Conservation (phyloP, 2,329 filamentous ascomycete genomes). For the Tothia fuscella region DNA sequence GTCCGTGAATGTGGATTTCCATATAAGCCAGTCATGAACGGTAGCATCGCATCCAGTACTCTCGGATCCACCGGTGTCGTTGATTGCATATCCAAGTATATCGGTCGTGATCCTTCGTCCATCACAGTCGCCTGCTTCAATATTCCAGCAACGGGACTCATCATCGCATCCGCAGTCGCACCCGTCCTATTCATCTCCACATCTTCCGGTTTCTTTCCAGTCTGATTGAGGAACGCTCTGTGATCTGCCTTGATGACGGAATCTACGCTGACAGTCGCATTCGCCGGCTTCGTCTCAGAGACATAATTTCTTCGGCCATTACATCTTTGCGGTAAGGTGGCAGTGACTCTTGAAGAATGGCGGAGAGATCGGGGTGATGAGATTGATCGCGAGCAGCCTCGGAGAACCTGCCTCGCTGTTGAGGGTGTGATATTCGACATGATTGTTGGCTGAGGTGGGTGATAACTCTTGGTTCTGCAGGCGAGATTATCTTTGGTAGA, state of each 20-base stretch:
- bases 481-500: too few species aligned
- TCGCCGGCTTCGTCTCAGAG: conserved; percentile 66
- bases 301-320: conserved; percentile 57
- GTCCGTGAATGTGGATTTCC: conserved; percentile 96
- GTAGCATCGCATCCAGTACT: conserved; percentile 93
- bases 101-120: conserved; percentile 81
- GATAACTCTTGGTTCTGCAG: background rate
- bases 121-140: conserved; percentile 66
- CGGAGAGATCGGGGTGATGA: conserved; percentile 17
- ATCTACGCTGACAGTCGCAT: conserved; percentile 71
- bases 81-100: conserved; percentile 97
- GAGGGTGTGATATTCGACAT: conserved; percentile 46
- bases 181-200: conserved; percentile 48
- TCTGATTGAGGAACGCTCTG: conserved; percentile 57
- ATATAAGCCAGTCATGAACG: conserved; percentile 84
- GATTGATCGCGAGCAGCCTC: conserved; percentile 6
- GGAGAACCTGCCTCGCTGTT: conserved; percentile 62
- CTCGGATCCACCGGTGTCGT: conserved; percentile 91
- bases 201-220: conserved; percentile 40
- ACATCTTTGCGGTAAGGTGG: conserved; percentile 21
- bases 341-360: conserved; percentile 22
- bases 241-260: conserved; percentile 78
- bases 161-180: conserved; percentile 51
- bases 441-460: conserved; percentile 12
- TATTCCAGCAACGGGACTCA: conserved; percentile 66